Conservation (phyloP, 2,329 filamentous ascomycete genomes). For the Phialophora verrucosa region DNA sequence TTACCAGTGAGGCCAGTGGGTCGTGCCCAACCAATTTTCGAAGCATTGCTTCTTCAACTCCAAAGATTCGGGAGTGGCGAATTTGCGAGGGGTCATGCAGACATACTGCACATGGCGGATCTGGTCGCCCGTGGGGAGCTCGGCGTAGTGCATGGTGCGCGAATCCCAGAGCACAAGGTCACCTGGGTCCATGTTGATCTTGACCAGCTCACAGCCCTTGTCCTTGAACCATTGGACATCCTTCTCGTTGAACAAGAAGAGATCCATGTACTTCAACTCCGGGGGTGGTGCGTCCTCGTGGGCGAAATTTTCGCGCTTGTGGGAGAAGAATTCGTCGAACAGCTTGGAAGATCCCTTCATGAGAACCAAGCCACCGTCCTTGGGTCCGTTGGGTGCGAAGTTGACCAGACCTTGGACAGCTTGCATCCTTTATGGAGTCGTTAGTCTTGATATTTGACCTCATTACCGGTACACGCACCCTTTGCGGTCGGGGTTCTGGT, state of each 20-base stretch:
- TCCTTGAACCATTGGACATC: conserved; percentile 53
- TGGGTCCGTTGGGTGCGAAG: conserved; percentile 48
- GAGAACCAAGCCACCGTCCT: conserved; percentile 56
- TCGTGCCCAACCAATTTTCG: background rate
- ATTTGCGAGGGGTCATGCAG: background rate
- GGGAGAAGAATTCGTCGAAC: conserved; percentile 53
- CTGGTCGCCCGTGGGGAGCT: background rate
- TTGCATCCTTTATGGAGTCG: background rate
- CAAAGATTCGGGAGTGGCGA: background rate
- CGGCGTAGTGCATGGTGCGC: conserved; percentile 54
- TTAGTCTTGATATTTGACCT: background rate
- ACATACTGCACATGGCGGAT: background rate
- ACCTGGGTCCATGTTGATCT: conserved; percentile 50
- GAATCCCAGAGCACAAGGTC: conserved; percentile 56
- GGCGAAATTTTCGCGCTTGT: conserved; percentile 24
- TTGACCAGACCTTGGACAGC: conserved; percentile 4
- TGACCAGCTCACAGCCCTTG: conserved; percentile 48
- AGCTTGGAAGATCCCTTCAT: conserved; percentile 52
- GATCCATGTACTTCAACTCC: conserved; percentile 42
- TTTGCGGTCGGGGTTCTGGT: conserved; percentile 51
- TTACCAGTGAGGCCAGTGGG: background rate
- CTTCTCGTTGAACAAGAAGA: conserved; percentile 52
- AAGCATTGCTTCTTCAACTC: background rate
- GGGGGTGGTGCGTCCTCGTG: background rate
- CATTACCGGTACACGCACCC: conserved; percentile 40